Base-by-base conservation (phyloP, 345 rosid species). In the Camelina sativa region DNA sequence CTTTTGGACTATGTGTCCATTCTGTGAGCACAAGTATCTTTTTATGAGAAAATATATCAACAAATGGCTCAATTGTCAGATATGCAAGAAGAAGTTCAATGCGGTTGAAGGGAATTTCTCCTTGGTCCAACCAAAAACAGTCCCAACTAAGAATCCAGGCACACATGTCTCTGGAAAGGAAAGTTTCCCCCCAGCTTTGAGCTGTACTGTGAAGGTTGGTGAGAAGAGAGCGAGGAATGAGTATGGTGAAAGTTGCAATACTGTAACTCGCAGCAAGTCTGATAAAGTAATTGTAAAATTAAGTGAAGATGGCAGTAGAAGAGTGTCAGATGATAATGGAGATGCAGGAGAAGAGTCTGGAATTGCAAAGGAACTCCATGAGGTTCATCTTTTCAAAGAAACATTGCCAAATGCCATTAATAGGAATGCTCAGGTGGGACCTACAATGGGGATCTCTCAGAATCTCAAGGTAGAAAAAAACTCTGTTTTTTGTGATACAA, bases 271-370 rank as follows among this genome's bases (percentile, higher is more conserved):
- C 65, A 69, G 62, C 11, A 77, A 82, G 7, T 47, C 79, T 52
- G 87, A 81, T 54, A 84, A 77, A 12, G 85, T 71, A 55, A 82
- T 52, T 38, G 80, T 62, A 73, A 41, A 77, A 52, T 12, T 34
- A 58, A 40, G 44, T 40, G 11, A 40, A 40, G 30, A 9, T 28
- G 22, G 23, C 22, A 16, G 8, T 23, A 51, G 6, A 34, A 20
- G 59, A 53, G 58, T 23, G 58, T 23, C 5, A 1, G 16, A 12
- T 53, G 16, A 12, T 53, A 23, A 5, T 23, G 32, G 32, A 53
- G 32, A 23, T 20, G 34, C 57, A 53, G 4, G 58, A 6, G 58
- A 53, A 12, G 58, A 53, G 34, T 53, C 34, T 23, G 34, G 32
- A 53, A 53, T 32, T 7, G 13, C 8, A 58, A 58, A 16, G 62